phyloP scores from a whole-genome alignment of 2,329 filamentous ascomycete genomes.

The Cladosporium oxysporum region DNA sequence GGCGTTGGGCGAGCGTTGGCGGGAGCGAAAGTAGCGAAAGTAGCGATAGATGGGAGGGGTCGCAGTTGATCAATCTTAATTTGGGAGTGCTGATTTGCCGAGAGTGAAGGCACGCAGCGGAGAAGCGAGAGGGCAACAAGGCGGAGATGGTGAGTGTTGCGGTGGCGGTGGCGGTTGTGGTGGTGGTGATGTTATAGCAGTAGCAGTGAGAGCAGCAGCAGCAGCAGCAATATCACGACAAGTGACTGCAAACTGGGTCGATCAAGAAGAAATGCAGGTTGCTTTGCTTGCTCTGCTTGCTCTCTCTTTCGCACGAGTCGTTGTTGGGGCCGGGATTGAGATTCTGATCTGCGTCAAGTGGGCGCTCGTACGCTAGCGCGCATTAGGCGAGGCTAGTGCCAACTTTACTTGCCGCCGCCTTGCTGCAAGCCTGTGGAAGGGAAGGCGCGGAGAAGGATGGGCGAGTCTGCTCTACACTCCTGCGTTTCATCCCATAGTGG shows the following conservation, averaged over 20 bases:
- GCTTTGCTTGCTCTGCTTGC: not conserved
- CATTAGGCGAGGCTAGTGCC: not conserved
- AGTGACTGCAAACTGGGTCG: not conserved
- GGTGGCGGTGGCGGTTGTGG: not conserved
- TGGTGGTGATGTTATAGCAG: not conserved
- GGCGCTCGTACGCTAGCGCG: not conserved
- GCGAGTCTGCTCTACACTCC: not conserved
- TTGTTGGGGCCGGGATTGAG: conserved; percentile 12
- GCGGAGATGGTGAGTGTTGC: not conserved
- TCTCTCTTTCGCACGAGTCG: not conserved
- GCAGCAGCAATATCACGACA: not conserved
- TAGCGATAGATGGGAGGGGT: conserved; percentile 9
- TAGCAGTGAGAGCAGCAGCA: not conserved
- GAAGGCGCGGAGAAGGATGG: not conserved
- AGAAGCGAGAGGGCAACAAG: conserved; percentile 1
- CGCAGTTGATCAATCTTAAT: conserved; percentile 8
- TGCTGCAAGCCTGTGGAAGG: not conserved
- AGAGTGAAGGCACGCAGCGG: conserved; percentile 12
- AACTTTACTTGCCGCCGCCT: conserved; percentile 7
- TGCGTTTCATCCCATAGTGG: not conserved
- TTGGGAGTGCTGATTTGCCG: conserved; percentile 4
- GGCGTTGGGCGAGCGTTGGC: conserved; percentile 15
- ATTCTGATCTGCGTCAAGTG: conserved; percentile 8
- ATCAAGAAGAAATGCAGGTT: not conserved
- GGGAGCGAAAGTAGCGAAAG: not conserved